These are phyloP conservation scores for Ogataea siamensis DNA, from an alignment of 805 yeast species.

Conservation along the genomic window DNA sequence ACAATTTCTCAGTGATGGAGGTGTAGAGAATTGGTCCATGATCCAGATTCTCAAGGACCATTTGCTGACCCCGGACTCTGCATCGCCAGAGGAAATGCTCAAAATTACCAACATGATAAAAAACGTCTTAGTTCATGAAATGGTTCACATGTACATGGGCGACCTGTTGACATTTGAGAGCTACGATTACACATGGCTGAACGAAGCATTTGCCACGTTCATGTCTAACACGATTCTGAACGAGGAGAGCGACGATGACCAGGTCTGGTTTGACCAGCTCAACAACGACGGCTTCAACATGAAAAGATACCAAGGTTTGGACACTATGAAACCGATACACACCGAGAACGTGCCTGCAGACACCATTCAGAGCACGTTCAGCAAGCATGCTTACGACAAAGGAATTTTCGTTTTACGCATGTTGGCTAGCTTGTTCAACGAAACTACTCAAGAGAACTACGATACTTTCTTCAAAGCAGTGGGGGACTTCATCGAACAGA, in stretches of 20 bases:
- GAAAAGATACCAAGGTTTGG: conserved; percentile 35
- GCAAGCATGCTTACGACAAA: conserved; percentile 52
- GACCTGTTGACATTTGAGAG: conserved; percentile 63
- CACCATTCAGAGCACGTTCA: conserved; percentile 47
- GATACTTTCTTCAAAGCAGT: conserved; percentile 34
- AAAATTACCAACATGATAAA: conserved; percentile 34
- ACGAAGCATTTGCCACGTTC: conserved; percentile 78
- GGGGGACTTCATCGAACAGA: conserved; percentile 37
- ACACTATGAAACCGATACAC: conserved; percentile 39
- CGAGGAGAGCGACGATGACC: conserved; percentile 22
- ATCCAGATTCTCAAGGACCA: conserved; percentile 58
- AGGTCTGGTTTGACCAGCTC: conserved; percentile 36
- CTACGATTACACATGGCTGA: conserved; percentile 71
- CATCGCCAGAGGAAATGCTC: conserved; percentile 21
- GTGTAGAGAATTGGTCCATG: conserved; percentile 78
- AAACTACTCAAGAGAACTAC: conserved; percentile 32
- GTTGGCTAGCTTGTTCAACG: conserved; percentile 44
- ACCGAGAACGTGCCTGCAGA: conserved; percentile 36
- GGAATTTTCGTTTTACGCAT: conserved; percentile 56
- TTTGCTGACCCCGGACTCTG: conserved; percentile 37
- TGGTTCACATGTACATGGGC: conserved; percentile 82
- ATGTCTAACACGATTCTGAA: conserved; percentile 45
- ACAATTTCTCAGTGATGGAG: conserved; percentile 73
- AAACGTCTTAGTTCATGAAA: conserved; percentile 66
- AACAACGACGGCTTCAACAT: conserved; percentile 27